A percentile compares a stretch with the other conserved stretches of the same genome.
Evolutionary conservation across 441 rosid genomes (phyloP).

Genomic region (Euphorbia schlechtendalii): DNA sequence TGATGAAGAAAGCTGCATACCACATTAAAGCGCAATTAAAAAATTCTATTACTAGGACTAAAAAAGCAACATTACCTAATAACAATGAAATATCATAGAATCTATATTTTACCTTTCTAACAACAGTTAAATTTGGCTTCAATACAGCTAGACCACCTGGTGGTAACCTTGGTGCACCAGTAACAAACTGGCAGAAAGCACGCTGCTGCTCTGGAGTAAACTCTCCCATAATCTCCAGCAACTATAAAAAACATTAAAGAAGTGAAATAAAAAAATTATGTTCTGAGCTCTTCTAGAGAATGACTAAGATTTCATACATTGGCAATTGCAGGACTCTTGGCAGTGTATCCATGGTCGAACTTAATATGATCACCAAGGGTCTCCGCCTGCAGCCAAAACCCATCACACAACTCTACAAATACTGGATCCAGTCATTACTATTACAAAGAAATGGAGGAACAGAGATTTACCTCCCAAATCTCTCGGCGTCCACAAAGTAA

Average conservation of each 20-base stretch:
- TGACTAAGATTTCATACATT: conserved; percentile 38
- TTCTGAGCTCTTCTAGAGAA: background rate
- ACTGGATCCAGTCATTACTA: background rate
- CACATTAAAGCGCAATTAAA: too few species aligned
- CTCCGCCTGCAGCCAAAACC: conserved; percentile 52
- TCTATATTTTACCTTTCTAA: conserved; percentile 68
- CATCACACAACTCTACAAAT: conserved; percentile 10
- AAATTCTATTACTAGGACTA: too few species aligned
- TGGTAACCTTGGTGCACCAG: conserved; percentile 99
- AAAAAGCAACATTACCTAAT: background rate
- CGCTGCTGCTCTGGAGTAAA: conserved; percentile 95
- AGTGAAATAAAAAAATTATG: background rate
- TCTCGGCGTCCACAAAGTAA: conserved; percentile 97
- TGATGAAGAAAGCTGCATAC: conserved; percentile 84
- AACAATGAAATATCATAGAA: background rate
- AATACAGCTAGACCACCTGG: conserved; percentile 97
- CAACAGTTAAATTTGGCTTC: conserved; percentile 93
- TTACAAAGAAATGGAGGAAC: conserved; percentile 4
- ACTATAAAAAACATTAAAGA: conserved; percentile 31
- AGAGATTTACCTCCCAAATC: conserved; percentile 79
- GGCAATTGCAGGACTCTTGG: conserved; percentile 87
- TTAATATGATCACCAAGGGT: conserved; percentile 91
- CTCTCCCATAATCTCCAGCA: conserved; percentile 97
- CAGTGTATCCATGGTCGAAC: conserved; percentile 97
- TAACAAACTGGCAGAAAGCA: conserved; percentile 97